Evolutionary conservation across 1,139 yeast species (phyloP).

Genomic region (Suhomyces panamericanus): DNA sequence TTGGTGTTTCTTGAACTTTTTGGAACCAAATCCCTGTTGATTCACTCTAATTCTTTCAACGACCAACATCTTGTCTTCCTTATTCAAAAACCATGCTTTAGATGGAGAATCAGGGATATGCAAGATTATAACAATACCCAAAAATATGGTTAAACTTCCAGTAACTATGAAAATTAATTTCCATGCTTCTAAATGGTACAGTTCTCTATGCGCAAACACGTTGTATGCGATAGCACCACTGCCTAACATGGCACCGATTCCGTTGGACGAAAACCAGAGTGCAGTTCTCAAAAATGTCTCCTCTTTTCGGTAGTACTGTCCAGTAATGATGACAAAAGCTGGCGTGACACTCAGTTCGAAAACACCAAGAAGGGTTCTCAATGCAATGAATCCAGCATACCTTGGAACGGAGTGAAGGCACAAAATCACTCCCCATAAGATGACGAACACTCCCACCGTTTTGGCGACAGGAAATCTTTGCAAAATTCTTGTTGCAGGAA

Average conservation of each 20-base stretch:
- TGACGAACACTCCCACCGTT: slow-evolving; percentile 32
- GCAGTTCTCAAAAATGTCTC: slow-evolving; percentile 51
- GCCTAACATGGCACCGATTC: slow-evolving; percentile 54
- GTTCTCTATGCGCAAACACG: slow-evolving; percentile 29
- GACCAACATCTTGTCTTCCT: slow-evolving; percentile 44
- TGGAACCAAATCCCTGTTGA: slow-evolving; percentile 58
- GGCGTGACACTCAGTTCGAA: slow-evolving; percentile 59
- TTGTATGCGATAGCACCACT: slow-evolving; percentile 54
- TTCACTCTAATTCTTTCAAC: slow-evolving; percentile 38
- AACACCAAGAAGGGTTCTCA: slow-evolving; percentile 52
- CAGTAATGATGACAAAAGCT: slow-evolving; percentile 52
- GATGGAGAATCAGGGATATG: slow-evolving; percentile 56
- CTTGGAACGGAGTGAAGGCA: slow-evolving; percentile 43
- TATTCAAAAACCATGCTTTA: slow-evolving; percentile 45
- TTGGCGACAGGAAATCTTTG: slow-evolving; percentile 48
- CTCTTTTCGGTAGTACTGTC: slow-evolving; percentile 53
- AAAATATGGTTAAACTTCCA: slow-evolving; percentile 47
- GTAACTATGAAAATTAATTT: slow-evolving; percentile 46
- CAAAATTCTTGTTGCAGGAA: slow-evolving; percentile 43
- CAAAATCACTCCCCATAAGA: slow-evolving; percentile 50
- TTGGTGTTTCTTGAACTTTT: slow-evolving; percentile 54
- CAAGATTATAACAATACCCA: slow-evolving; percentile 43
- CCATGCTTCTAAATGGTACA: slow-evolving; percentile 45
- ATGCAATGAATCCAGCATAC: slow-evolving; percentile 39
- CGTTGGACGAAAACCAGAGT: slow-evolving; percentile 52